These are phyloP conservation scores for Musa schizocarpa DNA, from an alignment of 176 grass and related monocot species.

Conservation along the genomic window DNA sequence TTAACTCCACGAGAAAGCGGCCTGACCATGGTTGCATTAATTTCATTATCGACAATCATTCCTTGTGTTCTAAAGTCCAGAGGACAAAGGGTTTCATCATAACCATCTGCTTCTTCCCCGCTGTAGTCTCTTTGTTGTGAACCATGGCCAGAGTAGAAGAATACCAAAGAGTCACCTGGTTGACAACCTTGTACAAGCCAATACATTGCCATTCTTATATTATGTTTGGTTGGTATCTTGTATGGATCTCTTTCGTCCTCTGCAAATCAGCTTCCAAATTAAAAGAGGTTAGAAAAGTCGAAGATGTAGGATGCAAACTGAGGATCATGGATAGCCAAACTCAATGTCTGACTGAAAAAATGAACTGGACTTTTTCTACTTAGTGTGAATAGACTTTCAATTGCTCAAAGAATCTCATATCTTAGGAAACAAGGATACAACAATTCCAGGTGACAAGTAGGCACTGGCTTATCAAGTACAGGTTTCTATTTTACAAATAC, in stretches of 20 bases:
- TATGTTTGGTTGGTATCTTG: constrained; percentile 77
- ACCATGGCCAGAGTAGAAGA: constrained; percentile 96
- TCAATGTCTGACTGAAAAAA: background rate
- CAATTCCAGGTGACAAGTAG: background rate
- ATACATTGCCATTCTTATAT: constrained; percentile 90
- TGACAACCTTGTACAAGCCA: constrained; percentile 95
- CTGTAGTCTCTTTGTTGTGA: constrained; percentile 68
- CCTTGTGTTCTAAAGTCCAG: constrained; percentile 94
- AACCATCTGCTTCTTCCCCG: constrained; percentile 75
- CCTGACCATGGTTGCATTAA: constrained; percentile 61
- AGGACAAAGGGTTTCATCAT: constrained; percentile 86
- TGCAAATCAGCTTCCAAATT: constrained; percentile 35
- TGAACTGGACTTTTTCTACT: background rate
- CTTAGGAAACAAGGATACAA: background rate
- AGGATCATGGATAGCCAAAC: background rate
- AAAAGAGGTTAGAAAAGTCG: background rate
- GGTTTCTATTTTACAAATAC: background rate
- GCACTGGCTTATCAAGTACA: background rate
- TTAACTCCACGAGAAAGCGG: constrained; percentile 69
- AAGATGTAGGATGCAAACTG: background rate
- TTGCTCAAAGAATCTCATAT: background rate
- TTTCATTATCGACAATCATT: constrained; percentile 96
- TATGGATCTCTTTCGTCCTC: constrained; percentile 89
- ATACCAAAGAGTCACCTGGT: constrained; percentile 89
- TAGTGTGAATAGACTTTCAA: background rate